Evolutionary conservation across 73 alveolate species (phyloP).

Genomic region (Tetrahymena thermophila): DNA sequence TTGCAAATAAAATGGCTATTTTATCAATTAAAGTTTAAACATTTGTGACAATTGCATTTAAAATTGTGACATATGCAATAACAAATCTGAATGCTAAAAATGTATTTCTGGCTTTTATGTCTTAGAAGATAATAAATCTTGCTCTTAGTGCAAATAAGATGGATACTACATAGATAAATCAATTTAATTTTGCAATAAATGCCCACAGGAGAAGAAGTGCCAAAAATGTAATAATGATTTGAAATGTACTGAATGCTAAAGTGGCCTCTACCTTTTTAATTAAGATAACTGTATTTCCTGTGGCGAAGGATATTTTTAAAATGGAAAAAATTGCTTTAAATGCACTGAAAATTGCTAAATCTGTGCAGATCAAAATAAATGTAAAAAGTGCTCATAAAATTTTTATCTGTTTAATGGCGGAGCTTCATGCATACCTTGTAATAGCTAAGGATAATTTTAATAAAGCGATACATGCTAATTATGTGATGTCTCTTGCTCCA

Average conservation of each 20-base stretch:
- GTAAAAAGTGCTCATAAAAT: not conserved
- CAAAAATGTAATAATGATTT: not conserved
- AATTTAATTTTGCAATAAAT: not conserved
- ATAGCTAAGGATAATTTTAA: not conserved
- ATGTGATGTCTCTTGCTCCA: not conserved
- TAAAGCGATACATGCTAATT: not conserved
- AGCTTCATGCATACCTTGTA: not conserved
- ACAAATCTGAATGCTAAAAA: not conserved
- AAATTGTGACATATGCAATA: not conserved
- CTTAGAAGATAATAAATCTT: not conserved
- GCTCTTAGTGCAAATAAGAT: not conserved
- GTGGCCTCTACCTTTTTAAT: not conserved
- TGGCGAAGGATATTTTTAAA: not conserved
- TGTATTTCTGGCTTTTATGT: not conserved
- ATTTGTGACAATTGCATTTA: not conserved
- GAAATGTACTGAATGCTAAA: not conserved
- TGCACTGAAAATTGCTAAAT: not conserved
- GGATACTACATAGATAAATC: not conserved
- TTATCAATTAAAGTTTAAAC: not conserved
- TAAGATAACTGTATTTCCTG: not conserved
- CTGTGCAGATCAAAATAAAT: not conserved
- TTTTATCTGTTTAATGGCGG: not conserved
- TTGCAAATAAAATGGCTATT: not conserved
- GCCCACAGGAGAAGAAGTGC: not conserved
- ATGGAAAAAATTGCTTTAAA: not conserved